A percentile compares a stretch with the other conserved stretches of the same genome.
phyloP scores from a whole-genome alignment of 208 protist species.

The Trypanosoma conorhini region DNA sequence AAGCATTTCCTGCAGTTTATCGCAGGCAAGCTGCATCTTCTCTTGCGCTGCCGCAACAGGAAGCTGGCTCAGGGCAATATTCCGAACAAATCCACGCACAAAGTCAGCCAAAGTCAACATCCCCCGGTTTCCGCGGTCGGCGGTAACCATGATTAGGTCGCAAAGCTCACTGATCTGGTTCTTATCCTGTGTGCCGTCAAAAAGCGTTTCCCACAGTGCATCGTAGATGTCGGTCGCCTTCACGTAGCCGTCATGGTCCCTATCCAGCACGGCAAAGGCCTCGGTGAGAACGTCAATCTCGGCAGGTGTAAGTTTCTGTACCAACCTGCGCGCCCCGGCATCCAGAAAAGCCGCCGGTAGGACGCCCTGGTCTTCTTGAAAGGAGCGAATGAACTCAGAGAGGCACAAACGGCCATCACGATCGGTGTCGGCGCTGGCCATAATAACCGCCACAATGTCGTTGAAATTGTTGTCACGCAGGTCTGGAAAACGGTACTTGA shows the following conservation, averaged over 20 bases:
- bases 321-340: conserved; percentile 7
- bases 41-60: conserved; percentile 58
- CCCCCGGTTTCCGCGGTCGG: conserved; percentile 47
- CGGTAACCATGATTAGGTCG: conserved; percentile 77
- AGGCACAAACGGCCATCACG: conserved; percentile 67
- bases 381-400: conserved; percentile 87
- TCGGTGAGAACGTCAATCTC: conserved; percentile 63
- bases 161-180: conserved; percentile 73
- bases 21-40: conserved; percentile 48
- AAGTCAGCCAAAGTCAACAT: conserved; percentile 65
- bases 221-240: conserved; percentile 64
- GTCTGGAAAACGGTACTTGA: conserved; percentile 63
- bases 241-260: conserved; percentile 74
- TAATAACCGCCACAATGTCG: conserved; percentile 73
- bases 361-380: conserved; percentile 86
- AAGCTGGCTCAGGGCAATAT: conserved; percentile 57
- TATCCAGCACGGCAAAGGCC: conserved; percentile 78
- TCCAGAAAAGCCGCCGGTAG: conserved; percentile 81
- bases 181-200: conserved; percentile 39
- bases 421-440: conserved; percentile 73
- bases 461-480: conserved; percentile 60
- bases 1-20: conserved; percentile 52
- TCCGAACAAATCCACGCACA: conserved; percentile 55
- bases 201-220: conserved; percentile 62
- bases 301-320: conserved; percentile 55